Percentiles rank a stretch among this genome's conserved stretches.
These are phyloP conservation scores for Diaporthe sp. DNA, from an alignment of 2,329 filamentous ascomycete species.

Conservation along the genomic window DNA sequence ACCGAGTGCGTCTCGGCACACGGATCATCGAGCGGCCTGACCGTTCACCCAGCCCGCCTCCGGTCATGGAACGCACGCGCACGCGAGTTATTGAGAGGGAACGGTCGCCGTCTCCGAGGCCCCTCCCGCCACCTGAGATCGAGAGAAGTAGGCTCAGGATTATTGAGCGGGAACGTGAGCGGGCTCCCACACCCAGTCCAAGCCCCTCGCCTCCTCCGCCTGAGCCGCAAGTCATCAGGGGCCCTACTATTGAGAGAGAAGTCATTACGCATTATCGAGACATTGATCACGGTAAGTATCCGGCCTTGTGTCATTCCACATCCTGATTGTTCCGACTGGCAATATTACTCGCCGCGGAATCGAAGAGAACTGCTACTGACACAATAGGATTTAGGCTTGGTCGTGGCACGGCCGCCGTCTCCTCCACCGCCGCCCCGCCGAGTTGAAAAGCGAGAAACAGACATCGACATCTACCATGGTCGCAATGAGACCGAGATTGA, in stretches of 20 bases:
- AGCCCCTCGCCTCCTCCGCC: conserved; percentile 68
- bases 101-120: conserved; percentile 53
- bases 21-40: conserved; percentile 56
- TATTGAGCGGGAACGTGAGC: conserved; percentile 62
- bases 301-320: not conserved
- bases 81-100: conserved; percentile 59
- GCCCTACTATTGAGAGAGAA: conserved; percentile 87
- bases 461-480: conserved; percentile 73
- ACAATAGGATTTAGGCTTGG: conserved; percentile 57
- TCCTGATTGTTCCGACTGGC: too few relatives aligned
- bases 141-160: conserved; percentile 66
- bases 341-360: not conserved
- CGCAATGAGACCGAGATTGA: conserved; percentile 71
- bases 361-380: not conserved
- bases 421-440: conserved; percentile 64
- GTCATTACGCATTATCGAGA: conserved; percentile 91
- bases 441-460: conserved; percentile 66
- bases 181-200: conserved; percentile 60
- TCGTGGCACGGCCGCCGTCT: conserved; percentile 62
- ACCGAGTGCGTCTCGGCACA: conserved; percentile 47
- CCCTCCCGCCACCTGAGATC: conserved; percentile 55
- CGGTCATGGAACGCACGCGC: conserved; percentile 52
- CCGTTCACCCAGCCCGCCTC: conserved; percentile 55
- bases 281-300: conserved; percentile 82
- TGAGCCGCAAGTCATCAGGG: conserved; percentile 77